Base-by-base conservation (phyloP, 2,329 filamentous ascomycete genomes). In the Allantophomopsis lycopodina region DNA sequence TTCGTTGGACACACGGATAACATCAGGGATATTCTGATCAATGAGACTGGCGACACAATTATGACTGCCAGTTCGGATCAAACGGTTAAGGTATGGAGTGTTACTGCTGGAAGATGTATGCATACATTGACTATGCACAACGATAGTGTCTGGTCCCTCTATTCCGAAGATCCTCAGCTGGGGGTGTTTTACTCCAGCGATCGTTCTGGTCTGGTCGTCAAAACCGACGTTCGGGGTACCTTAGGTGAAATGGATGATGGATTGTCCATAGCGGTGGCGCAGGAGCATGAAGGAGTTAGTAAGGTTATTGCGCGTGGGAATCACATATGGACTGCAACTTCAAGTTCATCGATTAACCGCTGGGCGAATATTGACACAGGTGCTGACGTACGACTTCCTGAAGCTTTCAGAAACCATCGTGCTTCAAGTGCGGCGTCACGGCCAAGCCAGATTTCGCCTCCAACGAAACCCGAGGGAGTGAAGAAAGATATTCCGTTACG, bases 71-170 rank as follows among this genome's bases (percentile, higher is more conserved):
- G 88, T 50, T 89, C 89, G 1, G 91, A 98, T 58, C 87, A 94
- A 61, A 96, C 91, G 0, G 81, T 98, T 64, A 98, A 98, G 64
- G 77, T 96, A 42, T 98, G 91, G 91, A 95, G 88, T 48, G 79
- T 96, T 50, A 91, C 84, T 10, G 89, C 87, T 16, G 91, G 91
- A 40, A 74, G 91, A 50, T 98, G 91, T 68, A 89, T 96, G 81
- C 86, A 95, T 60, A 98, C 91, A 1, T 73, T 98, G 50, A 95
- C 88, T 40, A 98, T 98, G 91, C 91, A 98, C 62, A 94, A 94
- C 55, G 87, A 94, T 55, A 95, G 88, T 56, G 85, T 98, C 16
- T 98, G 91, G 91, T 93, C 86, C 2, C 68, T 98, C 16, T 94
- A 83, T 60, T 95, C 91, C 0, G 79, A 89, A 40, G 77, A 94